Conservation (phyloP, 164 flowering plant genomes). For the Protea cynaroides region DNA sequence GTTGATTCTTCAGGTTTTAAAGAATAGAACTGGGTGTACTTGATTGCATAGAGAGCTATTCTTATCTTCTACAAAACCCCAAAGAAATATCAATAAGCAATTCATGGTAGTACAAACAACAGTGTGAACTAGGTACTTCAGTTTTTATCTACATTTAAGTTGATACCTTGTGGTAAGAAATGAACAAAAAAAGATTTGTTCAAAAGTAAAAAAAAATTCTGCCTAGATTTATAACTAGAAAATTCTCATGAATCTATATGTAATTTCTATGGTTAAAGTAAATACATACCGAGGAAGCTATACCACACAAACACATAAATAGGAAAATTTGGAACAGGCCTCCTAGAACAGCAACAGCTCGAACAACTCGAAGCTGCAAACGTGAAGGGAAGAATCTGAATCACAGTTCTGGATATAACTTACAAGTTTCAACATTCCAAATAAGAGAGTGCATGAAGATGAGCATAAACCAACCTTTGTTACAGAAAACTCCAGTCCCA, state of each 20-base stretch:
- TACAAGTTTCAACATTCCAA: neutral
- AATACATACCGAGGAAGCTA: conserved; percentile 71
- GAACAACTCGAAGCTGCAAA: conserved; percentile 89
- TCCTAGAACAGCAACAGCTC: conserved; percentile 94
- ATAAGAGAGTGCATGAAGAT: neutral
- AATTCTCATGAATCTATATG: neutral
- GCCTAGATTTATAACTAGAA: too few relatives aligned
- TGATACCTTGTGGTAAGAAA: too few relatives aligned
- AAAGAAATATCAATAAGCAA: too few relatives aligned
- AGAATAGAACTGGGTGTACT: too few relatives aligned
- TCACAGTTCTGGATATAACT: neutral
- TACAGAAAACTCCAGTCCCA: conserved; percentile 91
- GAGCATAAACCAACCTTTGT: conserved; percentile 52
- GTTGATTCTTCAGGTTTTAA: too few relatives aligned
- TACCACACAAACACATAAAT: conserved; percentile 91
- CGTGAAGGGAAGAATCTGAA: conserved; percentile 5
- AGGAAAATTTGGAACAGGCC: conserved; percentile 87
- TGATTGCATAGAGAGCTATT: too few relatives aligned
- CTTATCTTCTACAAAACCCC: too few relatives aligned
- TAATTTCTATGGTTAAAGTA: neutral
- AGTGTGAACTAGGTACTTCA: too few relatives aligned
- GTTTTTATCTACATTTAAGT: too few relatives aligned
- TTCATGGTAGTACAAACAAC: too few relatives aligned
- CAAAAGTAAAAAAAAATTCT: too few relatives aligned
- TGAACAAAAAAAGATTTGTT: too few relatives aligned